These are phyloP conservation scores for Aspergillus flavus DNA, from an alignment of 2,329 filamentous ascomycete species.

Conservation along the genomic window DNA sequence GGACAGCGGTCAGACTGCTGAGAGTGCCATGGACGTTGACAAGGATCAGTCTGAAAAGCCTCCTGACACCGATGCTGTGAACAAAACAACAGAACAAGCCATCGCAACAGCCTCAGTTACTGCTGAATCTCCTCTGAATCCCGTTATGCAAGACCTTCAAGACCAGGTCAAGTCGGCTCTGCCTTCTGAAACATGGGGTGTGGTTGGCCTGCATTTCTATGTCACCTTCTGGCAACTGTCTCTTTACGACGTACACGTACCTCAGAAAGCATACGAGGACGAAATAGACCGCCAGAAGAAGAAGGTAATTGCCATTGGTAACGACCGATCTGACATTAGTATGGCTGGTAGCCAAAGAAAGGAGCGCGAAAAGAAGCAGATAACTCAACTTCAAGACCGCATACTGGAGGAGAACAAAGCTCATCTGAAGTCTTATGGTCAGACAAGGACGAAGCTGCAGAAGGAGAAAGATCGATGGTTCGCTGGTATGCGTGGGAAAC, in stretches of 20 bases:
- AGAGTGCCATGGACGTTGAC: conserved; percentile 39
- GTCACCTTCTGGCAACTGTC: conserved; percentile 91
- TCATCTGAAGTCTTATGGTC: conserved; percentile 68
- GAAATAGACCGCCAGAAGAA: conserved; percentile 71
- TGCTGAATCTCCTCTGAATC: conserved; percentile 58
- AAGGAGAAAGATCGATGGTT: conserved; percentile 83
- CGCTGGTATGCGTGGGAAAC: conserved; percentile 62
- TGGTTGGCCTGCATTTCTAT: conserved; percentile 79
- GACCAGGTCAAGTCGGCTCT: conserved; percentile 65
- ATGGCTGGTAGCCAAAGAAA: conserved; percentile 66
- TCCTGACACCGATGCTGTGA: conserved; percentile 17
- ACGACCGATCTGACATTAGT: conserved; percentile 73
- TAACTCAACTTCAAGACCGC: conserved; percentile 69
- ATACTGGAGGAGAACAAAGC: conserved; percentile 73
- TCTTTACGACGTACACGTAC: conserved; percentile 77
- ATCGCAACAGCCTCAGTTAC: conserved; percentile 32
- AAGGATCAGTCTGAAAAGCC: conserved; percentile 26
- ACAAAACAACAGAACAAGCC: conserved; percentile 15
- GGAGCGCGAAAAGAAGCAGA: conserved; percentile 68
- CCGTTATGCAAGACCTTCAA: conserved; percentile 74
- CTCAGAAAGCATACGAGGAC: conserved; percentile 74
- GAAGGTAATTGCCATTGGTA: conserved; percentile 67
- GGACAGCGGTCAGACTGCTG: conserved; percentile 23
- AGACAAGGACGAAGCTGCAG: conserved; percentile 69
- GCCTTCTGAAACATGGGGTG: conserved; percentile 66